These are phyloP conservation scores for Talaromyces islandicus DNA, from an alignment of 2,329 filamentous ascomycete genomes.

Conservation along the genomic window DNA sequence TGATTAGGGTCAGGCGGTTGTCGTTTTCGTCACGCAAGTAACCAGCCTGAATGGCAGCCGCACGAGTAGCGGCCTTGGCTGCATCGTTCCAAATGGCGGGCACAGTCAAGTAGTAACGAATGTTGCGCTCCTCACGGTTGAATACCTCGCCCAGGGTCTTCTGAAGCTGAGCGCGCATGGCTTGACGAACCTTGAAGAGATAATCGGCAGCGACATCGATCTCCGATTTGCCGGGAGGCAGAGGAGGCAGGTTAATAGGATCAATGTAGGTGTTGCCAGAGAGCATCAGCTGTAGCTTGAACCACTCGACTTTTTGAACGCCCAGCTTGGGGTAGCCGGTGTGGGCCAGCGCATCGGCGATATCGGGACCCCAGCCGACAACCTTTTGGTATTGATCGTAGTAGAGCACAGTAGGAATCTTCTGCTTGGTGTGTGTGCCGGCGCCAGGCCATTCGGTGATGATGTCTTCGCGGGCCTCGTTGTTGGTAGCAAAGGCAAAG, in stretches of 20 bases:
- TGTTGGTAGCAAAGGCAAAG: constrained; percentile 89
- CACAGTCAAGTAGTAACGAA: constrained; percentile 96
- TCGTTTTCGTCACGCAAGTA: constrained; percentile 97
- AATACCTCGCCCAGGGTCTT: constrained; percentile 97
- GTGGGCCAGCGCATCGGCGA: constrained; percentile 90
- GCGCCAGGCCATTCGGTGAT: constrained; percentile 99
- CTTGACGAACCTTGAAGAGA: constrained; percentile 94
- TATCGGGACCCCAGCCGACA: constrained; percentile 98
- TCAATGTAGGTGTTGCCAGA: constrained; percentile 99
- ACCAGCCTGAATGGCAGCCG: constrained; percentile 92
- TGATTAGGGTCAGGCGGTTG: constrained; percentile 88
- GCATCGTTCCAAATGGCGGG: constrained; percentile 99
- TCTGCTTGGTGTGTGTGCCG: constrained; percentile 96
- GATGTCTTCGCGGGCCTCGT: constrained; percentile 95
- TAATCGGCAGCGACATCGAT: constrained; percentile 99
- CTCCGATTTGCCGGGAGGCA: constrained; percentile 95
- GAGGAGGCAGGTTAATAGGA: constrained; percentile 94
- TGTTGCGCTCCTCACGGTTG: constrained; percentile 95
- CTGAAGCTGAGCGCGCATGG: constrained; percentile 90
- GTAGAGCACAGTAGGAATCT: constrained; percentile 99
- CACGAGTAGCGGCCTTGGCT: constrained; percentile 91
- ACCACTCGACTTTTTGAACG: constrained; percentile 99
- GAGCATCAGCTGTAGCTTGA: constrained; percentile 98
- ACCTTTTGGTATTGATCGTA: constrained; percentile 99
- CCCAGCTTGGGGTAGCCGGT: constrained; percentile 97